Evolutionary conservation across 1,284 basidiomycete species (phyloP).

Genomic region (Prillingera fragicola): DNA sequence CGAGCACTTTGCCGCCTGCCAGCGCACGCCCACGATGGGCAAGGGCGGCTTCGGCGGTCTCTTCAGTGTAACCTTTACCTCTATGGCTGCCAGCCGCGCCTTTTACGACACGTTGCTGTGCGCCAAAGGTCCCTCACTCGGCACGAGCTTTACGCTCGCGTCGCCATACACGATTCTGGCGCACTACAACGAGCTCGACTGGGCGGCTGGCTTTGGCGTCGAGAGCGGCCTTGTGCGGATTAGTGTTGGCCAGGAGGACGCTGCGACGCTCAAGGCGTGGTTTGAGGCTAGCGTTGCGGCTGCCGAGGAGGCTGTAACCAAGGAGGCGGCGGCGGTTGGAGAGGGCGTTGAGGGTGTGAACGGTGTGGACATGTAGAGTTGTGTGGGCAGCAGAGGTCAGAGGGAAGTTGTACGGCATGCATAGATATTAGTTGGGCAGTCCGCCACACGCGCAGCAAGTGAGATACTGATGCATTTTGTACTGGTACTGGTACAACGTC

Average conservation of each 20-base stretch:
- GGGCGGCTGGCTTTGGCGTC: conserved; percentile 84
- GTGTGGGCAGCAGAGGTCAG: no score
- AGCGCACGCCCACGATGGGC: conserved; percentile 37
- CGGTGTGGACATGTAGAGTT: no score
- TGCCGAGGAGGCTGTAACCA: conserved; percentile 29
- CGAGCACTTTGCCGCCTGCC: conserved; percentile 65
- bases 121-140: conserved; percentile 87
- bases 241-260: conserved; percentile 84
- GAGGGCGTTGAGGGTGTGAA: background rate
- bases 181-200: conserved; percentile 85
- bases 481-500: no score
- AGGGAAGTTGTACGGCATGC: no score
- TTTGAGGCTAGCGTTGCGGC: conserved; percentile 65
- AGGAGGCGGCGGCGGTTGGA: conserved; percentile 2
- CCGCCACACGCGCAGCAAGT: no score
- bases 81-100: conserved; percentile 60
- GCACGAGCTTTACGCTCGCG: conserved; percentile 93
- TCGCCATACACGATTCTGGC: conserved; percentile 91
- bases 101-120: conserved; percentile 84
- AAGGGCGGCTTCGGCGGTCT: conserved; percentile 81
- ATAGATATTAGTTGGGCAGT: no score
- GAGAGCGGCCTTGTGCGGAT: conserved; percentile 79
- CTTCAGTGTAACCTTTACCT: conserved; percentile 84
- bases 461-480: no score
- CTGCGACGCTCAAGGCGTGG: conserved; percentile 56